Percentiles rank a stretch among this genome's conserved stretches.
phyloP scores from a whole-genome alignment of 2,329 filamentous ascomycete genomes.

The Alternaria atra region DNA sequence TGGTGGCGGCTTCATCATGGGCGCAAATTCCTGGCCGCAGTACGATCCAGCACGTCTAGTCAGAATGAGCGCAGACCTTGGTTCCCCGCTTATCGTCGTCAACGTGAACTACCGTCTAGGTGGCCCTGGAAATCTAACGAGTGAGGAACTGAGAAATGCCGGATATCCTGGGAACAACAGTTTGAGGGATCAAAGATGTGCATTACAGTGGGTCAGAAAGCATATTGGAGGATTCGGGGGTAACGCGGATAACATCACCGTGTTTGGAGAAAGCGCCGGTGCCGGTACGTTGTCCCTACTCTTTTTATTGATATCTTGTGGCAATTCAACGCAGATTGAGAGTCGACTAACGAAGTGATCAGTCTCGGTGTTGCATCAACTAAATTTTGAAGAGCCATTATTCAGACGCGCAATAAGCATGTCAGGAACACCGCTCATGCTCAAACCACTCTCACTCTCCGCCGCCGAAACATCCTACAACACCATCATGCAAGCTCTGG shows the following conservation, averaged over 20 bases:
- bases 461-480: slow-evolving; percentile 54
- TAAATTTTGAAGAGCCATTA: slow-evolving; percentile 26
- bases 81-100: slow-evolving; percentile 55
- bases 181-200: slow-evolving; percentile 43
- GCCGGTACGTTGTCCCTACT: slow-evolving; percentile 44
- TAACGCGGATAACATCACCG: slow-evolving; percentile 43
- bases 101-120: slow-evolving; percentile 44
- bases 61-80: slow-evolving; percentile 51
- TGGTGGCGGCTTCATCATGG: slow-evolving; percentile 60
- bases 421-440: slow-evolving; percentile 48
- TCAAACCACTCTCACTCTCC: slow-evolving; percentile 47
- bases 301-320: not conserved
- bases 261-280: slow-evolving; percentile 58
- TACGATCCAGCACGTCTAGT: slow-evolving; percentile 59
- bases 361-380: slow-evolving; percentile 31
- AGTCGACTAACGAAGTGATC: slow-evolving; percentile 4
- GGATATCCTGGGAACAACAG: slow-evolving; percentile 45
- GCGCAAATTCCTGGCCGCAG: slow-evolving; percentile 61
- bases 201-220: slow-evolving; percentile 46
- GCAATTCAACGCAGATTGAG: not conserved
- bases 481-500: slow-evolving; percentile 49
- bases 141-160: slow-evolving; percentile 54
- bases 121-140: slow-evolving; percentile 50
- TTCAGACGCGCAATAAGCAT: slow-evolving; percentile 37
- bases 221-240: slow-evolving; percentile 49